Evolutionary conservation across 1,139 yeast genomes (phyloP).

Genomic region (Suhomyces chickasaworum): DNA sequence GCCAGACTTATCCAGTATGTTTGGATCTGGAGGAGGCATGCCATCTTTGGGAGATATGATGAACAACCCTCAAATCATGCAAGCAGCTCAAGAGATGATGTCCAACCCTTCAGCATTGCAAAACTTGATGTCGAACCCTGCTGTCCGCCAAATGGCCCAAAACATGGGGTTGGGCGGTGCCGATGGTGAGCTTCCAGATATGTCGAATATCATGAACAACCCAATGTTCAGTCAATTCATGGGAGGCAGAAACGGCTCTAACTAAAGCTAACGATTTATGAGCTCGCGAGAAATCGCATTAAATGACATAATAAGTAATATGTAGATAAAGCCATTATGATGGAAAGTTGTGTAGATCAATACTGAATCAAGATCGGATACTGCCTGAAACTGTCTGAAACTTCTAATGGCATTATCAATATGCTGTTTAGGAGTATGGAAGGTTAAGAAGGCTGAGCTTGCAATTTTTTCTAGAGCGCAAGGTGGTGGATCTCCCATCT

Average conservation of each 20-base stretch:
- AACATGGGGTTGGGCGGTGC: constrained; percentile 63
- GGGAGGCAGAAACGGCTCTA: constrained; percentile 33
- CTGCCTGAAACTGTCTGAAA: too few relatives aligned
- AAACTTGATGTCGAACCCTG: constrained; percentile 80
- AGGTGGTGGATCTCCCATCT: too few relatives aligned
- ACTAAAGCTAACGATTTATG: constrained; percentile 5
- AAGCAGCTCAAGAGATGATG: constrained; percentile 94
- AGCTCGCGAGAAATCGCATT: constrained; percentile 1
- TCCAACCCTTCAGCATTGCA: constrained; percentile 79
- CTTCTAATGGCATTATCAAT: too few relatives aligned
- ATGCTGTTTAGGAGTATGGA: too few relatives aligned
- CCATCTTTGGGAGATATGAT: constrained; percentile 60
- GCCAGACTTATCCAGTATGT: constrained; percentile 68
- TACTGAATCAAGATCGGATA: too few relatives aligned
- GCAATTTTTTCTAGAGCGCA: too few relatives aligned
- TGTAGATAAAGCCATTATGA: background rate
- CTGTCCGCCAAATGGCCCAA: constrained; percentile 74
- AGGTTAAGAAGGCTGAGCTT: too few relatives aligned
- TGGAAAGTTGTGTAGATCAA: background rate
- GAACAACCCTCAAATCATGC: constrained; percentile 88
- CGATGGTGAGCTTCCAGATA: constrained; percentile 51
- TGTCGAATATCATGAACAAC: constrained; percentile 75
- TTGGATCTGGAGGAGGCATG: constrained; percentile 66
- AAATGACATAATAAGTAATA: background rate
- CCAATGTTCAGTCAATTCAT: constrained; percentile 68